Evolutionary conservation across 148 eudicot species (phyloP).

Genomic region (Rhododendron williamsianum): DNA sequence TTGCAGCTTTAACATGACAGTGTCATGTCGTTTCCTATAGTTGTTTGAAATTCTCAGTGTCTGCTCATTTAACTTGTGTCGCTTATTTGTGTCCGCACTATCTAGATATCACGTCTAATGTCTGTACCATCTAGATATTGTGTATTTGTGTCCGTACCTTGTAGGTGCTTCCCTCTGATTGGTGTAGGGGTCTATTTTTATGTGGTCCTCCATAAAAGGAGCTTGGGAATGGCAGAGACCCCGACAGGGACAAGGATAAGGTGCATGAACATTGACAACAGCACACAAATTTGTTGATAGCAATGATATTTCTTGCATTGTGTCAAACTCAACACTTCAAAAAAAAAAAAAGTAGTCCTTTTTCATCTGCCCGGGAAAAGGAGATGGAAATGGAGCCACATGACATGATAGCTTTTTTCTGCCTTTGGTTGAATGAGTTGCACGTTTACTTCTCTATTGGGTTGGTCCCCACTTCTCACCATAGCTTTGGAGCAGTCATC

Average conservation of each 20-base stretch:
- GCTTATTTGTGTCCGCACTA: no score
- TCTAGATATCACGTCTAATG: no score
- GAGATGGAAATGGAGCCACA: not conserved
- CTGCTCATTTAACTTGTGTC: no score
- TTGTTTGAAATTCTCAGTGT: no score
- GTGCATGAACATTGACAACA: slow-evolving; percentile 3
- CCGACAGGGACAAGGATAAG: not conserved
- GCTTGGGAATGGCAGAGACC: not conserved
- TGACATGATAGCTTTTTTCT: not conserved
- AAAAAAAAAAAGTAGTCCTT: not conserved
- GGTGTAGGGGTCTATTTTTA: not conserved
- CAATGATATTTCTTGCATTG: slow-evolving; percentile 4
- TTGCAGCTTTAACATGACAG: no score
- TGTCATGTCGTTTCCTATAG: no score
- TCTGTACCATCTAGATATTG: no score
- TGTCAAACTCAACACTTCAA: not conserved
- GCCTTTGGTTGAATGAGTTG: not conserved
- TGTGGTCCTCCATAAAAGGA: slow-evolving; percentile 8
- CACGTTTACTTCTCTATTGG: not conserved
- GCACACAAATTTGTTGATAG: not conserved
- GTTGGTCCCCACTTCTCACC: slow-evolving; percentile 1
- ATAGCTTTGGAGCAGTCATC: not conserved
- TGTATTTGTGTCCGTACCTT: no score
- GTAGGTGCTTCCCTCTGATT: not conserved
- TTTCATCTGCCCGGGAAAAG: not conserved